These are phyloP conservation scores for Lactarius deliciosus DNA, from an alignment of 768 basidiomycete species.

Conservation along the genomic window DNA sequence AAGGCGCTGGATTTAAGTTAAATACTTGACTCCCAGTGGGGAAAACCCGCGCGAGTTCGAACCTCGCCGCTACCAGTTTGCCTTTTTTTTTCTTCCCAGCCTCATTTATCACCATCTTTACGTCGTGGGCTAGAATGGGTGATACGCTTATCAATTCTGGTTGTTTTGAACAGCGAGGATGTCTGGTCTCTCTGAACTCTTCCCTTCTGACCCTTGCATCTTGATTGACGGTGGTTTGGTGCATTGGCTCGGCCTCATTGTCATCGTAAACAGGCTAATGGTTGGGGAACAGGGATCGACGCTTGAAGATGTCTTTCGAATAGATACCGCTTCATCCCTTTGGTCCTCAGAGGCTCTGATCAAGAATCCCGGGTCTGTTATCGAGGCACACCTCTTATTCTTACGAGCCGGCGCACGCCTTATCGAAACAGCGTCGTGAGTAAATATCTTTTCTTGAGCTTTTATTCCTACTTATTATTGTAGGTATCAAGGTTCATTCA, in stretches of 20 bases:
- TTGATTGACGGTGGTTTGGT: conserved; percentile 29
- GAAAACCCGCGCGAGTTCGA: conserved; percentile 87
- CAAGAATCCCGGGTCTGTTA: conserved; percentile 51
- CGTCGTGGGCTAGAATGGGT: not conserved
- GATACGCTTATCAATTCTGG: not conserved
- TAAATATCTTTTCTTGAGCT: not conserved
- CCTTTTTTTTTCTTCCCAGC: conserved; percentile 19
- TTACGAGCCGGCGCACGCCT: conserved; percentile 63
- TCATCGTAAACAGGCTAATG: not conserved
- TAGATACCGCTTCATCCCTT: conserved; percentile 54
- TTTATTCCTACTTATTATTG: not conserved
- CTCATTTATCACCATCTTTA: conserved; percentile 11
- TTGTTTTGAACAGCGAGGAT: not conserved
- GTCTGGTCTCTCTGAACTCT: conserved; percentile 14
- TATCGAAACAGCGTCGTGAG: conserved; percentile 69
- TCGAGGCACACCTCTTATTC: conserved; percentile 62
- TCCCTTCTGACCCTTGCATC: conserved; percentile 1
- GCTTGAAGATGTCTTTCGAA: conserved; percentile 50
- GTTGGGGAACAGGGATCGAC: conserved; percentile 52
- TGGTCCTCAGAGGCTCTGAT: conserved; percentile 70
- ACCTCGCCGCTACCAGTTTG: conserved; percentile 75
- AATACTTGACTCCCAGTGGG: conserved; percentile 73
- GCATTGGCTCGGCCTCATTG: not conserved
- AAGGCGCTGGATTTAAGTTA: conserved; percentile 88
- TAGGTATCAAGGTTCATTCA: conserved; percentile 67